Evolutionary conservation across 768 basidiomycete species (phyloP).

Genomic region (Macrolepiota dolichaula): DNA sequence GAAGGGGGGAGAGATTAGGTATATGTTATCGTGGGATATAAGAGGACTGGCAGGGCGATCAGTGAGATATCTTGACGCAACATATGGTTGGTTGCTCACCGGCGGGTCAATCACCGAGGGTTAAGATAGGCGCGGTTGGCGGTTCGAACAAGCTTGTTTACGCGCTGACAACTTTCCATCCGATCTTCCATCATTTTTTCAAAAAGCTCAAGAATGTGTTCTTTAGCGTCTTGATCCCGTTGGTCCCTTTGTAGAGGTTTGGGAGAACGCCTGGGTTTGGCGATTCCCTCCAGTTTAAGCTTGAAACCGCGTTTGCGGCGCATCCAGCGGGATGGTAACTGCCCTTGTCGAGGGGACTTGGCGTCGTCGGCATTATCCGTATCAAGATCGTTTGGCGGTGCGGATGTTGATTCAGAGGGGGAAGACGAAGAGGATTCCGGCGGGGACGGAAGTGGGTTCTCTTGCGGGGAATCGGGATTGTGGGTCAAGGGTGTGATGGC

Average conservation of each 20-base stretch:
- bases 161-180: slow-evolving; percentile 72
- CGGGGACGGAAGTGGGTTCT: slow-evolving; percentile 5
- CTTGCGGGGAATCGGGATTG: neutral
- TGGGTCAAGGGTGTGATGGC: neutral
- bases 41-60: neutral
- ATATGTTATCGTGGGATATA: neutral
- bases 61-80: slow-evolving; percentile 5
- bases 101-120: slow-evolving; percentile 17
- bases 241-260: slow-evolving; percentile 17
- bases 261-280: slow-evolving; percentile 18
- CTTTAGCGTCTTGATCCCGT: slow-evolving; percentile 19
- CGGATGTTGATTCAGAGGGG: neutral
- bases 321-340: slow-evolving; percentile 39
- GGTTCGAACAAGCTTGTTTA: slow-evolving; percentile 53
- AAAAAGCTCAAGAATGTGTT: slow-evolving; percentile 63
- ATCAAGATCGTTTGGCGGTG: neutral
- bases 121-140: slow-evolving; percentile 33
- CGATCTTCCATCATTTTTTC: slow-evolving; percentile 70
- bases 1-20: neutral
- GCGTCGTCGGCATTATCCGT: neutral
- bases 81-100: neutral
- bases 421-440: neutral
- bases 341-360: slow-evolving; percentile 5
- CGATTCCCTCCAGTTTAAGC: slow-evolving; percentile 34
- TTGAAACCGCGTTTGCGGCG: slow-evolving; percentile 60